These are phyloP conservation scores for Citrus glauca DNA, from an alignment of 345 rosid species.

Conservation along the genomic window DNA sequence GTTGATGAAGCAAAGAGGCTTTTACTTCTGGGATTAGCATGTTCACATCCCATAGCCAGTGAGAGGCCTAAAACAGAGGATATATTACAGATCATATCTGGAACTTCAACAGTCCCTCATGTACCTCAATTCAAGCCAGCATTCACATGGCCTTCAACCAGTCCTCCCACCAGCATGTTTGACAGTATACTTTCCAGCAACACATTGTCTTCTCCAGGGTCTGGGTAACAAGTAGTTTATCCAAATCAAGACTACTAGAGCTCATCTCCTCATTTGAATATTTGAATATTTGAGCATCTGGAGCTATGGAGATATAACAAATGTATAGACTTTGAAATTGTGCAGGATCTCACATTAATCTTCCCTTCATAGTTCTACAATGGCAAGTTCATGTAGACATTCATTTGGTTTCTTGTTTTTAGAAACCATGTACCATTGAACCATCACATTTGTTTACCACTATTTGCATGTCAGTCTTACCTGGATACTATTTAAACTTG, in stretches of 20 bases:
- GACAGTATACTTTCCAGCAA: conserved; percentile 6
- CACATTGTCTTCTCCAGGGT: conserved; percentile 14
- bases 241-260: not conserved
- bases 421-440: not conserved
- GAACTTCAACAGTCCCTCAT: conserved; percentile 26
- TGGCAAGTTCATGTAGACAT: not conserved
- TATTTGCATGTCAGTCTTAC: not conserved
- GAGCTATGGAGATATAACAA: not conserved
- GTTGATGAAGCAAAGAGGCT: conserved; percentile 31
- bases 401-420: not conserved
- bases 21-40: conserved; percentile 40
- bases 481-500: not conserved
- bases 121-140: conserved; percentile 41
- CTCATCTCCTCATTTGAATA: conserved; percentile 5
- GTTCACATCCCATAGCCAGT: conserved; percentile 37
- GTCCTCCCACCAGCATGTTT: not conserved
- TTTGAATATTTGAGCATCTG: not conserved
- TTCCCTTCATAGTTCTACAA: not conserved
- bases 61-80: conserved; percentile 32
- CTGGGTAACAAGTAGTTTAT: not conserved
- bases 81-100: conserved; percentile 33
- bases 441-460: not conserved
- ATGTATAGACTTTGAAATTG: not conserved
- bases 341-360: not conserved
- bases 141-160: conserved; percentile 32